Percentiles rank a stretch among this genome's conserved stretches.
These are phyloP conservation scores for Plasmodium reichenowi DNA, from an alignment of 169 alveolate genomes.

Conservation along the genomic window DNA sequence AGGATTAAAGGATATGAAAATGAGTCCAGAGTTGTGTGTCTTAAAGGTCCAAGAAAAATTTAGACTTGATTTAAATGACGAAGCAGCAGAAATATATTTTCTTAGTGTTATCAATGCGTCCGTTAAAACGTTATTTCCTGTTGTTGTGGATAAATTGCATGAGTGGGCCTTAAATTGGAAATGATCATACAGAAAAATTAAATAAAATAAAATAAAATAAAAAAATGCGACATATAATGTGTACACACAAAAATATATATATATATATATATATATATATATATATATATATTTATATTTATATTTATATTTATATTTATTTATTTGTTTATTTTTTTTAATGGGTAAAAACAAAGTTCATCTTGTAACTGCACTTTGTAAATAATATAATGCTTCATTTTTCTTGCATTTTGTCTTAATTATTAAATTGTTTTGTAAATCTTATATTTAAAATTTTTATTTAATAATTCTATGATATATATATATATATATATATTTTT, in stretches of 20 bases:
- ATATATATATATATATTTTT: too few species aligned
- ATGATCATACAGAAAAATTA: constrained; percentile 19
- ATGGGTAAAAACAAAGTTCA: too few species aligned
- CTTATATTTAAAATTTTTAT: too few species aligned
- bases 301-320: too few species aligned
- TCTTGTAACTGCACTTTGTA: too few species aligned
- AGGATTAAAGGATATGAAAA: constrained; percentile 92
- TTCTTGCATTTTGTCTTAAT: too few species aligned
- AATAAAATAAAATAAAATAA: not conserved
- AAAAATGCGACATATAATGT: not conserved
- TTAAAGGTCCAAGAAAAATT: constrained; percentile 88
- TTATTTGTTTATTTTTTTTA: too few species aligned
- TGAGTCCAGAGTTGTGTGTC: constrained; percentile 79
- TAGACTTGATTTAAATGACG: constrained; percentile 88
- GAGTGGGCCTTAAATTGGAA: constrained; percentile 92
- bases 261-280: too few species aligned
- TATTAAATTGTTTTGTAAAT: too few species aligned
- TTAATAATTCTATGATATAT: too few species aligned
- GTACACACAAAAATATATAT: not conserved
- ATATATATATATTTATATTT: too few species aligned
- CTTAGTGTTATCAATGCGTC: constrained; percentile 89
- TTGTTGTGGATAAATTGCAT: constrained; percentile 91
- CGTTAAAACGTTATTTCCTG: constrained; percentile 93
- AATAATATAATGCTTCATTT: too few species aligned
- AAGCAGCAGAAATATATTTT: constrained; percentile 92